Evolutionary conservation across 1,284 basidiomycete genomes (phyloP).

Genomic region (Anthracocystis panici-leucophaei): DNA sequence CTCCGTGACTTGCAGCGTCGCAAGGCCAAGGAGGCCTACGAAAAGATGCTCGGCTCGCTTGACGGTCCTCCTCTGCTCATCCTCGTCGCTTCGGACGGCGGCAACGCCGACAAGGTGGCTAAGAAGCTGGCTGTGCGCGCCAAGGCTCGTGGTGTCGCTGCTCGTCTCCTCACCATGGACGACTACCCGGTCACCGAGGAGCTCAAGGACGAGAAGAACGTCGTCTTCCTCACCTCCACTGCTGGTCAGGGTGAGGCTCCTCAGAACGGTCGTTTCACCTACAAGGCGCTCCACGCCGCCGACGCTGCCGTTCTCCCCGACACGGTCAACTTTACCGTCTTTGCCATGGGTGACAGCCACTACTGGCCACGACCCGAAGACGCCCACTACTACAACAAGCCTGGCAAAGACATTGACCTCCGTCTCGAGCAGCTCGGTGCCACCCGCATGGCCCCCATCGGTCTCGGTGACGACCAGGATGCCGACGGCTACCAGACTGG

Average conservation of each 20-base stretch:
- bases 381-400: constrained; percentile 97
- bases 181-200: constrained; percentile 79
- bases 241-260: constrained; percentile 99
- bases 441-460: constrained; percentile 70
- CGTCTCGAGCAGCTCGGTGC: constrained; percentile 71
- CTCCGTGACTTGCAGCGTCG: constrained; percentile 85
- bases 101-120: constrained; percentile 93
- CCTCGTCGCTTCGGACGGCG: constrained; percentile 92
- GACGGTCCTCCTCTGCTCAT: constrained; percentile 91
- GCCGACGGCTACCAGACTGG: constrained; percentile 95
- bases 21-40: constrained; percentile 87
- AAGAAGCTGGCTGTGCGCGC: constrained; percentile 87
- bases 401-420: constrained; percentile 88
- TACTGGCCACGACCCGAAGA: constrained; percentile 99
- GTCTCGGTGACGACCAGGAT: constrained; percentile 96
- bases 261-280: constrained; percentile 91
- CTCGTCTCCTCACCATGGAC: constrained; percentile 75
- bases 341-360: constrained; percentile 96
- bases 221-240: constrained; percentile 90
- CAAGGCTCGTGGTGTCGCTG: constrained; percentile 85
- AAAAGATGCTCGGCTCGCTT: constrained; percentile 83
- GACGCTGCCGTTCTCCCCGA: constrained; percentile 37
- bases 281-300: constrained; percentile 80
- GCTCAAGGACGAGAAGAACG: constrained; percentile 75
- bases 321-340: constrained; percentile 75